Evolutionary conservation across 108 stramenopile species (phyloP).

Genomic region (Fragilariopsis cylindrus): DNA sequence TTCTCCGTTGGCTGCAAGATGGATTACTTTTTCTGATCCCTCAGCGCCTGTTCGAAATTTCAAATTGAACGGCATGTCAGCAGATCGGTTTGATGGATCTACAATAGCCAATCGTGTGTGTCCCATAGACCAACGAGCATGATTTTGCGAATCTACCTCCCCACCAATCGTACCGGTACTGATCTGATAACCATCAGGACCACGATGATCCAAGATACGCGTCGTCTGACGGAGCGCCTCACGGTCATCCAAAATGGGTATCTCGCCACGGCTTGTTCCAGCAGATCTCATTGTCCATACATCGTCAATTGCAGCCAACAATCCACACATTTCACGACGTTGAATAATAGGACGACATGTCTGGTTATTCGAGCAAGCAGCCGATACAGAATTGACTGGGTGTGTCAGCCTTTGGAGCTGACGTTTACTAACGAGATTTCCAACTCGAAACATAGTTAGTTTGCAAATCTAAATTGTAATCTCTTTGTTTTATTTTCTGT

Average conservation of each 20-base stretch:
- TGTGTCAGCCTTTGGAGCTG: conserved; percentile 18
- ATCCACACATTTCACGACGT: conserved; percentile 42
- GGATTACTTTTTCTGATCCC: conserved; percentile 32
- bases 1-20: conserved; percentile 76
- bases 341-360: background rate
- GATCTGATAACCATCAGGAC: conserved; percentile 55
- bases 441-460: conserved; percentile 27
- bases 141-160: conserved; percentile 11
- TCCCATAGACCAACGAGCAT: conserved; percentile 48
- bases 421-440: conserved; percentile 16
- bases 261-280: conserved; percentile 4
- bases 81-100: conserved; percentile 52
- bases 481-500: no score
- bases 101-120: conserved; percentile 77
- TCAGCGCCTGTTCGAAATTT: conserved; percentile 34
- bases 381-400: background rate
- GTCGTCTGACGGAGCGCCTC: conserved; percentile 39
- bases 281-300: conserved; percentile 38
- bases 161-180: conserved; percentile 35
- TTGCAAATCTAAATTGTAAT: conserved; percentile 9
- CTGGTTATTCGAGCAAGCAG: background rate
- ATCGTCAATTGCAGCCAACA: conserved; percentile 58
- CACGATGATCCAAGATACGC: conserved; percentile 50
- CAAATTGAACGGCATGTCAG: conserved; percentile 71
- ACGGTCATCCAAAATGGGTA: conserved; percentile 40